Base-by-base conservation (phyloP, 306 rosid species). In the Quercus glauca region DNA sequence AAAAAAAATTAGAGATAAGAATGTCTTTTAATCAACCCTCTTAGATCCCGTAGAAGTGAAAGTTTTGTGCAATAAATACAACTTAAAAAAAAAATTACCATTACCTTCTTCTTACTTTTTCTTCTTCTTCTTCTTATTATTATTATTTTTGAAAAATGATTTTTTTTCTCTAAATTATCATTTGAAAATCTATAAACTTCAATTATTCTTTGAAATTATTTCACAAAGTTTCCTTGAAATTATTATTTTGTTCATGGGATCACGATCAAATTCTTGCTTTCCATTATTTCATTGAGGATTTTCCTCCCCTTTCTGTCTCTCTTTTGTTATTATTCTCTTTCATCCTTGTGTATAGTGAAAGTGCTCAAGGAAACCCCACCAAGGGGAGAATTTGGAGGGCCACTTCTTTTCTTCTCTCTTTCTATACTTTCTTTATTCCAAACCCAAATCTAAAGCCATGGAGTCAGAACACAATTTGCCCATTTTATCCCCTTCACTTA, bases 401-500 rank as follows among this genome's bases (percentile, higher is more conserved):
- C 76, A 60, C 79, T 78, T 74, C 45, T 77, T 82, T 86, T 69
- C 53, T 49, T 74, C 58, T 63, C 80, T 82, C 75, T 78, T 81
- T 75, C 82, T 75, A 76, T 55, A 5, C 35, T 80, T 78, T 88
- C 89, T 94, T 94, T 88, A 92, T 94, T 94, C 98, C 91, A 87
- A 90, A 87, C 87, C 91, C 89, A 88, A 88, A 82, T 86, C 88
- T 83, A 90, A 92, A 90, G 94, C 88, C 82, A 84, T 11, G 45
- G 60, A 41, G 68, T 59, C 73, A 56, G 78, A 21, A 17, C 75
- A 57, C 78, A 74, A 80, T 77, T 77, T 86, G 76, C 59, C 94
- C 78, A 71, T 73, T 85, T 75, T 84, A 73, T 69, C 93, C 91
- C 72, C 73, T 52, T 25, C 23, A 17, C 25, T 57, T 11, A 56